Percentiles rank a stretch among this genome's conserved stretches.
Evolutionary conservation across 305 asterid species (phyloP).

Genomic region (Lippia alba): DNA sequence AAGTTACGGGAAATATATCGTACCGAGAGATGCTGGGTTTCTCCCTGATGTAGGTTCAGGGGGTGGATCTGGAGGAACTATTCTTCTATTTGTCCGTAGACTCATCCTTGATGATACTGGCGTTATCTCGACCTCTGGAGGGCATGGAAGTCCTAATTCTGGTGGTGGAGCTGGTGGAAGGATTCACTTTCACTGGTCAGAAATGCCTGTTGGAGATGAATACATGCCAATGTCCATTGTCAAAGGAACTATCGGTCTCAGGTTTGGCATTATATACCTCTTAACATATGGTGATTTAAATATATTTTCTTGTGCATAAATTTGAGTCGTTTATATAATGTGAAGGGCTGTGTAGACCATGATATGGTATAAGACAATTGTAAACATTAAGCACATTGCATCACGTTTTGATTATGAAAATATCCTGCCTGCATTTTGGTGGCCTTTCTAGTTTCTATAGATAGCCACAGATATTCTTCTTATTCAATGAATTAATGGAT

Average conservation of each 20-base stretch:
- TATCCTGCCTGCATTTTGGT: conserved; percentile 9
- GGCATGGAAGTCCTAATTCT: conserved; percentile 75
- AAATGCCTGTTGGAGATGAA: conserved; percentile 70
- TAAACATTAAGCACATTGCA: conserved; percentile 6
- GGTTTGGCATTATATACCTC: conserved; percentile 56
- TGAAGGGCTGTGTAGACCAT: conserved; percentile 6
- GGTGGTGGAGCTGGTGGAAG: conserved; percentile 98
- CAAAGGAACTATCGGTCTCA: conserved; percentile 60
- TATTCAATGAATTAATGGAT: background rate
- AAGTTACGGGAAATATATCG: conserved; percentile 58
- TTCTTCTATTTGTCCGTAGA: conserved; percentile 75
- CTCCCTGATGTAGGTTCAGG: conserved; percentile 66
- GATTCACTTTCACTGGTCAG: conserved; percentile 93
- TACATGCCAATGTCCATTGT: conserved; percentile 71
- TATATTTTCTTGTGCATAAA: conserved; percentile 4
- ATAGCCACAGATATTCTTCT: background rate
- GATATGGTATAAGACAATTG: conserved; percentile 3
- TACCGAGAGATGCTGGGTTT: conserved; percentile 44
- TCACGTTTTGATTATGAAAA: background rate
- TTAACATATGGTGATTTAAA: conserved; percentile 13
- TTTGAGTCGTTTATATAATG: conserved; percentile 18
- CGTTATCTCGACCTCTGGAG: conserved; percentile 73
- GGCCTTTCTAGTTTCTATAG: conserved; percentile 3
- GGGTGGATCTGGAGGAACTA: conserved; percentile 95
- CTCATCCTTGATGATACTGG: conserved; percentile 56